Base-by-base conservation (phyloP, 257 asterid species). In the Galeopsis tetrahit region DNA sequence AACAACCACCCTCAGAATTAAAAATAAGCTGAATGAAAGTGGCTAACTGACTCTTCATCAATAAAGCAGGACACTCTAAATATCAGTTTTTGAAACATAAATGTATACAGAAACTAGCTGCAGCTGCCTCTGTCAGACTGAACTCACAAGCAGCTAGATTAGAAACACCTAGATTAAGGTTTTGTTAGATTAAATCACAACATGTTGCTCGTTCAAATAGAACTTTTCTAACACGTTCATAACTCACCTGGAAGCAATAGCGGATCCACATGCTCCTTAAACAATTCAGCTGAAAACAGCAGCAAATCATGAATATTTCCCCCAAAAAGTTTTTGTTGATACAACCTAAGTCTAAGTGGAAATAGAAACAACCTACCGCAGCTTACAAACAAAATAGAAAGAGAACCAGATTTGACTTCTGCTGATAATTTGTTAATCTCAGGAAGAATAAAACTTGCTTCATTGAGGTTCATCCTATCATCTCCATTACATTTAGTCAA, bases 321-420 rank as follows among this genome's bases (percentile, higher is more conserved):
- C 68, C 7, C 51, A 15, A 31, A 46, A 61, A 43, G 56, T n/a
- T 66, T 2, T 53, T 6, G 32, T 31, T 35, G 75, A 49, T 32
- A 36, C 66, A 57, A n/a, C 8, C 59, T 44, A 70, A 60, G 63
- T 10, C 56, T 55, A 72, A 60, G 61, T 10, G 42, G 67, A 75
- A 80, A 77, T 51, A 67, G 43, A 68, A 51, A 60, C 40, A 10
- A 51, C 91, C 80, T 87, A 95, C 99, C 96, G 62, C 88, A 79
- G 79, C 96, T 92, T 53, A 95, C 77, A 79, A 95, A 90, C 85
- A 93, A 84, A 71, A 95, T 84, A 51, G 89, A 83, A 82, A 90
- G 94, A 82, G 99, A 79, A 34, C 91, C 93, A 39, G 90, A 84
- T 78, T 79, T 87, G 76, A 87, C 85, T 80, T 90, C 96, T 57